phyloP scores from a whole-genome alignment of 169 alveolate genomes.

The Ophryocystis elektroscirrha region DNA sequence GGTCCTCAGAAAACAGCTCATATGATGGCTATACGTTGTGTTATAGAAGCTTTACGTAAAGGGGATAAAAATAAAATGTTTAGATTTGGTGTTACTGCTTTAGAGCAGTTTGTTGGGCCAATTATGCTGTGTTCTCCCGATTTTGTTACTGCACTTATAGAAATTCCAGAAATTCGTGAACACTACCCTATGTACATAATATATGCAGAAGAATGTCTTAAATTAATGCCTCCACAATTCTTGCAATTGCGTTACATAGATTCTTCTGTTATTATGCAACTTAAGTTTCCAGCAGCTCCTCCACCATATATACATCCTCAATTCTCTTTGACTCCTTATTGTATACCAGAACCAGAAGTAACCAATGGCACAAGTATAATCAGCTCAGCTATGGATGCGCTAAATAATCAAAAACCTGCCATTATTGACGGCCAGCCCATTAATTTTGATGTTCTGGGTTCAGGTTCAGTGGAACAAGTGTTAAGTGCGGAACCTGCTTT shows the following conservation, averaged over 20 bases:
- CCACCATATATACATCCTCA: background rate
- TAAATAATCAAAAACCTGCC: too few relatives aligned
- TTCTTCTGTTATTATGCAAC: background rate
- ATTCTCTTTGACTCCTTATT: background rate
- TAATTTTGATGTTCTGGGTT: constrained; percentile 31
- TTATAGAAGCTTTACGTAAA: constrained; percentile 28
- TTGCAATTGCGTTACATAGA: background rate
- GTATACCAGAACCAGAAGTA: background rate
- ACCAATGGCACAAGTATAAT: background rate
- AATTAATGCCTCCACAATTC: background rate
- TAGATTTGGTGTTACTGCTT: constrained; percentile 30
- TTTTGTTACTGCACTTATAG: constrained; percentile 14
- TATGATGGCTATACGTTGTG: constrained; percentile 27
- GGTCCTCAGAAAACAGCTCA: constrained; percentile 1
- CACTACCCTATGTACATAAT: background rate
- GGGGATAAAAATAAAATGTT: constrained; percentile 26
- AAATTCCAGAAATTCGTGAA: constrained; percentile 5
- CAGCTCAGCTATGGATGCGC: too few relatives aligned
- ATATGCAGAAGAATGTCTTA: background rate
- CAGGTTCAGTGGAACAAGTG: constrained; percentile 28
- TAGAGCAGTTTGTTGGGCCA: constrained; percentile 19
- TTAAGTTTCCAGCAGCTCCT: background rate
- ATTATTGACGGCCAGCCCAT: background rate
- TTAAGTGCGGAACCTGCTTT: constrained; percentile 26
- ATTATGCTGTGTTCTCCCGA: constrained; percentile 16